phyloP scores from a whole-genome alignment of 2,329 filamentous ascomycete genomes.

The Sclerotinia subarctica region DNA sequence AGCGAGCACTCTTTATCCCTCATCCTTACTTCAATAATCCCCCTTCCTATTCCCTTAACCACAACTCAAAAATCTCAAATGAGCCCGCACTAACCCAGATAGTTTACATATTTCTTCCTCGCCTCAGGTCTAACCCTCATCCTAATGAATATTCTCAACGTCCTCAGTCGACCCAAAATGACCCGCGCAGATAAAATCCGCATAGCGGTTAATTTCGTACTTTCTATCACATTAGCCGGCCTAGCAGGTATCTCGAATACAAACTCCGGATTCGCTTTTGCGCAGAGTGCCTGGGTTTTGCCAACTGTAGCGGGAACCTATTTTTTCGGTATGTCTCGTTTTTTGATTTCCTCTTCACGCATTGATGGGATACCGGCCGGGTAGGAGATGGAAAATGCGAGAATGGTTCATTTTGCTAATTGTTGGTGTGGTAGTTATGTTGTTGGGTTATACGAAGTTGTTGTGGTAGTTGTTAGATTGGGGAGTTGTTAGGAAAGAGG shows the following conservation, averaged over 20 bases:
- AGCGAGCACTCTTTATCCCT: not conserved
- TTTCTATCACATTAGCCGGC: constrained; percentile 2
- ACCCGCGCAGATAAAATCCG: constrained; percentile 14
- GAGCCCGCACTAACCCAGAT: not conserved
- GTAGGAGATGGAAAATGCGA: not conserved
- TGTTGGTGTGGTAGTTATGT: not conserved
- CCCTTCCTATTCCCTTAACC: not conserved
- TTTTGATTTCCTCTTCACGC: not conserved
- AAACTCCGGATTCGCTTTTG: constrained; percentile 14
- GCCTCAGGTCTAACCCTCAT: constrained; percentile 28
- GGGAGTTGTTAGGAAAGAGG: not conserved
- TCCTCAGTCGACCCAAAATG: constrained; percentile 20
- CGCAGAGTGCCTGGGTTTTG: constrained; percentile 21
- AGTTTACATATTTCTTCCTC: constrained; percentile 34
- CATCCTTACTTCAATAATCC: not conserved
- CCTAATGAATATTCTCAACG: constrained; percentile 28
- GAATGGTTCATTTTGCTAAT: not conserved
- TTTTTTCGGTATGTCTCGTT: constrained; percentile 1
- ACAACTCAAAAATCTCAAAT: not conserved
- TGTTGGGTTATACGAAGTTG: constrained; percentile 9
- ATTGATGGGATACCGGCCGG: not conserved
- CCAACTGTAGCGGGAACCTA: constrained; percentile 16
- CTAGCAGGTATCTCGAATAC: constrained; percentile 20
- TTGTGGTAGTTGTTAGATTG: not conserved
- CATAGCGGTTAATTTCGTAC: constrained; percentile 12